Evolutionary conservation across 345 rosid genomes (phyloP).

Genomic region (Cardiospermum halicacabum): DNA sequence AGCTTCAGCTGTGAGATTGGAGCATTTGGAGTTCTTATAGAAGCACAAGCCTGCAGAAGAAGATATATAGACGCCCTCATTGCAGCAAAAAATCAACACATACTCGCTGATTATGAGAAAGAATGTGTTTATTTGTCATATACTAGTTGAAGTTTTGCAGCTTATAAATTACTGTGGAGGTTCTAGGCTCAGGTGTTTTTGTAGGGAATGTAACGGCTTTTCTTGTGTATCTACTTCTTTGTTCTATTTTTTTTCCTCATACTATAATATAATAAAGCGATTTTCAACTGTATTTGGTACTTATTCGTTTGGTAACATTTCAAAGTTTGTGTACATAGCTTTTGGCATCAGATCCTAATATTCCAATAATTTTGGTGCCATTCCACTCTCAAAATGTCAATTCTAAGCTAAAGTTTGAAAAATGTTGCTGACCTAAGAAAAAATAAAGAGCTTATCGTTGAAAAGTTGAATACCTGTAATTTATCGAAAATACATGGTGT

Average conservation of each 20-base stretch:
- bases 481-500: not conserved
- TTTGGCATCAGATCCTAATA: not conserved
- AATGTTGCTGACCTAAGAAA: not conserved
- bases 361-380: not conserved
- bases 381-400: not conserved
- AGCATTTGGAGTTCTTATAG: not conserved
- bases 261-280: not conserved
- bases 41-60: not conserved
- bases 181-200: not conserved
- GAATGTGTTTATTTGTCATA: conserved; percentile 15
- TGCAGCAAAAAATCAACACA: conserved; percentile 5
- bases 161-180: not conserved
- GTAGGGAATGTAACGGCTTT: conserved; percentile 1
- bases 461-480: not conserved
- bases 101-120: conserved; percentile 2
- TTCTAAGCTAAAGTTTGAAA: not conserved
- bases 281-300: not conserved
- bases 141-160: conserved; percentile 17
- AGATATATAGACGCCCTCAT: not conserved
- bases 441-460: not conserved
- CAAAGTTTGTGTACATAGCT: too few relatives aligned
- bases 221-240: conserved; percentile 10
- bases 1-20: not conserved
- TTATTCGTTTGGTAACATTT: not conserved
- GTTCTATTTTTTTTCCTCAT: not conserved